Conservation (phyloP, 2,329 filamentous ascomycete species). For the Fusarium zealandicum region DNA sequence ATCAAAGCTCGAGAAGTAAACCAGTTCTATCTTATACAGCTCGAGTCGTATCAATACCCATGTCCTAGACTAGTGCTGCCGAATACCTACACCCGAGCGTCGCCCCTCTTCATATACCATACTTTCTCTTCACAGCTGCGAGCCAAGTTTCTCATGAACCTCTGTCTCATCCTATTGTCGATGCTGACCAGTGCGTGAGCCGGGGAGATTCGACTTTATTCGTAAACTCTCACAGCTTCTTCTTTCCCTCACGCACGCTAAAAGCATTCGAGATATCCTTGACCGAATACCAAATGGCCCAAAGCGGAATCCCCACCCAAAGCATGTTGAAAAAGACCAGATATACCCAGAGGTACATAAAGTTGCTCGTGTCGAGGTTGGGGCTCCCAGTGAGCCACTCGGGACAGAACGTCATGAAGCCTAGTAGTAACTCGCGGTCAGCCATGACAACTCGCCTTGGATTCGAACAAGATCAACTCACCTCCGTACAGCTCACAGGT, state of each 20-base stretch:
- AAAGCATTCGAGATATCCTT: conserved; percentile 64
- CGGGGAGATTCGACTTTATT: too few species aligned
- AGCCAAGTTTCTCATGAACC: too few species aligned
- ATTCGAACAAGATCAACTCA: conserved; percentile 41
- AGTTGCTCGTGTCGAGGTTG: conserved; percentile 71
- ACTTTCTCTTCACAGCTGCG: too few species aligned
- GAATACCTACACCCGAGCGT: too few species aligned
- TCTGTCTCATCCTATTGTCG: too few species aligned
- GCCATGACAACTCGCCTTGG: neutral
- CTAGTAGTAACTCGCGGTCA: conserved; percentile 43
- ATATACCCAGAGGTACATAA: conserved; percentile 73
- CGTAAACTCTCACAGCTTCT: conserved; percentile 35
- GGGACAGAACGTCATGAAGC: conserved; percentile 75
- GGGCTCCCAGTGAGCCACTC: conserved; percentile 70
- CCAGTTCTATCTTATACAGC: too few species aligned
- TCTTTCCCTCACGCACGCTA: conserved; percentile 42
- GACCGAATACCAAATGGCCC: conserved; percentile 63
- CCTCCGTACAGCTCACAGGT: conserved; percentile 72
- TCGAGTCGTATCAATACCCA: too few species aligned
- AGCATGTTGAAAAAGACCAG: conserved; percentile 73
- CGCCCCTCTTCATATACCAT: too few species aligned
- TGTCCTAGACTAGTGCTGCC: too few species aligned
- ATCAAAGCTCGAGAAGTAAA: too few species aligned
- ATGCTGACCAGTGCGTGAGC: too few species aligned
- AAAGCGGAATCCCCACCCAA: conserved; percentile 70